These are phyloP conservation scores for Grigorovia jiainica DNA, from an alignment of 805 yeast species.

Conservation along the genomic window DNA sequence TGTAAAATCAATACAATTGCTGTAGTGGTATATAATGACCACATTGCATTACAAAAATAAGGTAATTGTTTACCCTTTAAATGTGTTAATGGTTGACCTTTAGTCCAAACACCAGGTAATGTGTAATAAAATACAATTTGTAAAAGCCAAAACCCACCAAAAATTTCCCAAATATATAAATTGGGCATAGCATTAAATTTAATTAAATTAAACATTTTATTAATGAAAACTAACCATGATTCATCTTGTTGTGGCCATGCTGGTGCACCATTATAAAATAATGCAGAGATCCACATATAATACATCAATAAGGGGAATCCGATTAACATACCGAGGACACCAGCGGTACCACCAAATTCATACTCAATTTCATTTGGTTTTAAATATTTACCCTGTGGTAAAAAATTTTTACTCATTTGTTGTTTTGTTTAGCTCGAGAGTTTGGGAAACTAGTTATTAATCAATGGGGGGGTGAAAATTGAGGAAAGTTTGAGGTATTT, in stretches of 20 bases:
- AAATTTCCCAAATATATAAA: constrained; percentile 54
- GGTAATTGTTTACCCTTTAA: constrained; percentile 73
- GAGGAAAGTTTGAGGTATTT: neutral
- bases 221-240: constrained; percentile 42
- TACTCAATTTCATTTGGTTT: constrained; percentile 52
- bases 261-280: constrained; percentile 63
- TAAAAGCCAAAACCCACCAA: constrained; percentile 54
- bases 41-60: constrained; percentile 87
- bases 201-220: constrained; percentile 35
- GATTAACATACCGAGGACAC: constrained; percentile 82
- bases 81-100: constrained; percentile 88
- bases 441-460: too few species aligned
- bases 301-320: constrained; percentile 93
- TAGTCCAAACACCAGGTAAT: constrained; percentile 89
- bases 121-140: constrained; percentile 72
- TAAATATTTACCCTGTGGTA: constrained; percentile 33
- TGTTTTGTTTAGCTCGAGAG: neutral
- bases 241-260: constrained; percentile 62
- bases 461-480: too few species aligned
- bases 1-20: constrained; percentile 54
- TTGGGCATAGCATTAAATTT: constrained; percentile 34
- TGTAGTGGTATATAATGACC: constrained; percentile 66
- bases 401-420: constrained; percentile 8
- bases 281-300: constrained; percentile 91
- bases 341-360: constrained; percentile 91